Base-by-base conservation (phyloP, 208 protist genomes). In the Dictyostelium gargantuum region DNA sequence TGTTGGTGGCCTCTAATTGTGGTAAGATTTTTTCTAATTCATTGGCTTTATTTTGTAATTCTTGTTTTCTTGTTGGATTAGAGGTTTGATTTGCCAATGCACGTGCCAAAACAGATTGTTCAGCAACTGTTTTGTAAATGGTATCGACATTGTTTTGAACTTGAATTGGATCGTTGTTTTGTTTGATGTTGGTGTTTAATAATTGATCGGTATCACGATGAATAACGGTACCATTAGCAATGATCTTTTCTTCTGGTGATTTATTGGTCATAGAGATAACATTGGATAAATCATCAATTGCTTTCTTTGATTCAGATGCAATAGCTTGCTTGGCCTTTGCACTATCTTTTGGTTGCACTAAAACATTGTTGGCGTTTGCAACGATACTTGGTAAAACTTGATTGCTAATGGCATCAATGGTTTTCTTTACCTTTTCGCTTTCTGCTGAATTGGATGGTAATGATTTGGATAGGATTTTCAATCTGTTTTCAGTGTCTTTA, bases 161-260 rank as follows among this genome's bases (percentile, higher is more conserved):
- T 52, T 38, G 11, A 29, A 35, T 48, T 38, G 46, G 63, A 58
- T 76, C 48, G 3, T 74, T 74, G 9, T 2, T 11, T 21, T 15
- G 11, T 23, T 63, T 79, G 8, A 63, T 89, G 0, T 35, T 11
- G 0, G 32, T 19, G 6, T 50, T 79, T 8, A 46, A 38, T 3
- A 85, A 26, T 58, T 79, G 54, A 42, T 89, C 70, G 5, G 61
- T 8, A 50, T 89, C 82, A 66, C 56, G 46, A 29, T 68, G 76
- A 52, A 79, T 40, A 23, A 79, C 35, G 0, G 48, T 63, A 52
- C 46, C 70, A 52, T 89, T 77, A 23, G 23, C 21, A 46, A 89
- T 89, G 13, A 89, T 89, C 2, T 89, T 58, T 17, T 89, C 82
- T 29, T 89, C 82, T n/a, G 82, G 82, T n/a, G 63, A 19, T 23